Base-by-base conservation (phyloP, 352 stramenopile genomes). In the Aphanomyces astaci region DNA sequence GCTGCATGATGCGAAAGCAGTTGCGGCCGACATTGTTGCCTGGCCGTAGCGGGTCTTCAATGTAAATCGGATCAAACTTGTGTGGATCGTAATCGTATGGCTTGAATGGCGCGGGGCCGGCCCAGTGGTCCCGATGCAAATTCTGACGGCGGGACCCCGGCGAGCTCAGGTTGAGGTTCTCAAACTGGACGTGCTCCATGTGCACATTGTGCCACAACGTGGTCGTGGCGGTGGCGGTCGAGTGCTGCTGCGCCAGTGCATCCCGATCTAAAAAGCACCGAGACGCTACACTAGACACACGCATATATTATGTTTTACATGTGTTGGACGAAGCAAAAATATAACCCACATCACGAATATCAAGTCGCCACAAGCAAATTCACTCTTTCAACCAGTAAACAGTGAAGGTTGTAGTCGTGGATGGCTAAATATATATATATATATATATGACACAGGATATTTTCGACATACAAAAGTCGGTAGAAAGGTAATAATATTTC, bases 11-110 rank as follows among this genome's bases (percentile, higher is more conserved):
- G 49, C 95, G 87, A 73, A 98, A 98, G 51, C 93, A 94, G 73
- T 98, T 98, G 54, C 95, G 79, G 17, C 94, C 94, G 28, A 98
- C 94, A 70, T 98, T 98, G 78, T 98, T 98, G 62, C 85, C 94
- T 9, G 87, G 77, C 27, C 86, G 90, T 19, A 98, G 73, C 3
- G 94, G 95, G 73, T 98, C 95, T 73, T 98, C 94, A 48, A 98
- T 97, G 79, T 96, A 98, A 5, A 98, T 77, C 0, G 92, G 92
- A 66, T 98, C 92, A 73, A 98, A 96, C 66, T 94, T 94, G 76
- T 95, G 87, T 19, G 88, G 86, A 31, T 95, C 87, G 30, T 95
- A 85, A 24, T 65, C 56, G 17, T 5, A 33, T 13, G 51, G 51
- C 24, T 59, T 32, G 24, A 36, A 54, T 15, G 56, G 54, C 30